These are phyloP conservation scores for Cyberlindnera sargentensis DNA, from an alignment of 805 yeast species.

Conservation along the genomic window DNA sequence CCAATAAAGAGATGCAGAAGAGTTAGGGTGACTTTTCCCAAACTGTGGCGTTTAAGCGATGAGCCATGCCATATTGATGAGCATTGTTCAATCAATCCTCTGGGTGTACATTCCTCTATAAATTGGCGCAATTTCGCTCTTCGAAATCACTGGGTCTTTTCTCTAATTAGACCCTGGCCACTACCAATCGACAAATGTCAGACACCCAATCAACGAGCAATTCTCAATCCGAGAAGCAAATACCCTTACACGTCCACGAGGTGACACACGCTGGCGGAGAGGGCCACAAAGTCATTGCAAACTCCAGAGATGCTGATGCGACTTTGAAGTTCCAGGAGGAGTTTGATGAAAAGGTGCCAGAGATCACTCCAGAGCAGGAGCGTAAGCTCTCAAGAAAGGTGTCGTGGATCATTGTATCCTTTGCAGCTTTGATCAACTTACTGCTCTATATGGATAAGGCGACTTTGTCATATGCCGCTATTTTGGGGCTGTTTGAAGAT, in stretches of 20 bases:
- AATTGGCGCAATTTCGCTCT: no score
- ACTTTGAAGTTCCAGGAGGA: constrained; percentile 29
- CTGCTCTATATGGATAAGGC: constrained; percentile 47
- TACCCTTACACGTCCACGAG: no score
- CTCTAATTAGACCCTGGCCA: no score
- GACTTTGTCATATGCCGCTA: constrained; percentile 40
- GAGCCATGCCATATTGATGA: no score
- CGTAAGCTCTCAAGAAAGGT: constrained; percentile 32
- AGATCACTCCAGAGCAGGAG: constrained; percentile 37
- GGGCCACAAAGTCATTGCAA: constrained; percentile 1
- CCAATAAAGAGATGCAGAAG: no score
- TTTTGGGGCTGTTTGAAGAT: constrained; percentile 41
- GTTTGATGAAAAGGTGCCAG: constrained; percentile 28
- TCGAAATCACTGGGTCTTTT: no score
- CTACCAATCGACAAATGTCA: no score
- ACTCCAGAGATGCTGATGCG: constrained; percentile 33
- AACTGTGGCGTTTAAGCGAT: background rate
- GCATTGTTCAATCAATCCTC: no score
- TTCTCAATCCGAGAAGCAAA: no score
- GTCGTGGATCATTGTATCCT: constrained; percentile 28
- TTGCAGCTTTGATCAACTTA: constrained; percentile 33
- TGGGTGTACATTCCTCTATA: no score
- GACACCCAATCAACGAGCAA: no score
- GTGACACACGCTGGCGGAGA: no score
- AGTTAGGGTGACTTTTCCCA: background rate